These are phyloP conservation scores for Orbilia blumenaviensis DNA, from an alignment of 2,329 filamentous ascomycete genomes.

Conservation along the genomic window DNA sequence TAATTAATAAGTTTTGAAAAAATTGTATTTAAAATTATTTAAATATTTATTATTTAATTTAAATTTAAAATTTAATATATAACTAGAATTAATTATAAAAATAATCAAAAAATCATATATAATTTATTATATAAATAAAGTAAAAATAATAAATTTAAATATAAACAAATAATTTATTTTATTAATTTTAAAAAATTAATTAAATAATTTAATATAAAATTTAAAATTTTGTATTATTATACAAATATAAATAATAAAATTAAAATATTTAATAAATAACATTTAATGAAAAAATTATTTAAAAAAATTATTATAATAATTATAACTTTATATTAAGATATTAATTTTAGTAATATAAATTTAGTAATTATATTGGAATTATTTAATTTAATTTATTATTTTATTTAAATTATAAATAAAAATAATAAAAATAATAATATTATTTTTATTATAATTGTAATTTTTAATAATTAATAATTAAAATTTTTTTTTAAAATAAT, in stretches of 20 bases:
- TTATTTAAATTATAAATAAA: background rate
- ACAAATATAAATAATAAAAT: background rate
- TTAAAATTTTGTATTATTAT: background rate
- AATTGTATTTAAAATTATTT: background rate
- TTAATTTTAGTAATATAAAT: background rate
- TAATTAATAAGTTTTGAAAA: background rate
- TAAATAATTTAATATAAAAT: background rate
- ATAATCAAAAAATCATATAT: background rate
- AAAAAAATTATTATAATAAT: background rate
- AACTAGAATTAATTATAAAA: background rate
- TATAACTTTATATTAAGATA: background rate
- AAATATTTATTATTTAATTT: background rate
- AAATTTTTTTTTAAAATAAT: background rate
- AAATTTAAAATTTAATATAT: slow-evolving; percentile 6
- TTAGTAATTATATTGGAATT: background rate
- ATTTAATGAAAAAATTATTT: background rate
- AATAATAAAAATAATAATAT: background rate
- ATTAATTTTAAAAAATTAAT: background rate
- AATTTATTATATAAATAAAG: background rate
- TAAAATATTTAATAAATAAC: background rate
- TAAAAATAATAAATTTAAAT: background rate
- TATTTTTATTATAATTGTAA: background rate
- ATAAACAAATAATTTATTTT: background rate
- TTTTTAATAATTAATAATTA: background rate
- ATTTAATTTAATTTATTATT: background rate